Base-by-base conservation (phyloP, 208 protist genomes). In the Acanthamoeba culbertsoni region DNA sequence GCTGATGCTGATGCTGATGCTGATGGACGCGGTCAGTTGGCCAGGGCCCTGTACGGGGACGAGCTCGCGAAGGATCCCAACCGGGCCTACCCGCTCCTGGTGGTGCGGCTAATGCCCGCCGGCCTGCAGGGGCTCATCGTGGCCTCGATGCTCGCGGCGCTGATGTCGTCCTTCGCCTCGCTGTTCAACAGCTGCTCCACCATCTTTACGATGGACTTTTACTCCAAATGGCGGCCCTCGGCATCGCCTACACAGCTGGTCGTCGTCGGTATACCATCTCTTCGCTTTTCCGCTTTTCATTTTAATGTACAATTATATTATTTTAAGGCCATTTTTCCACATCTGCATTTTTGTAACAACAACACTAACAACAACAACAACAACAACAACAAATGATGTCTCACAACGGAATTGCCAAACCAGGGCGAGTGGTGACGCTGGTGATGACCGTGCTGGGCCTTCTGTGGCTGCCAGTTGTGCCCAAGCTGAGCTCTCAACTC, bases 131-230 rank as follows among this genome's bases (percentile, higher is more conserved):
- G 95, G 23, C 35, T 96, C 14, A 45, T 96, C 14, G 55, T 96
- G 6, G 51, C 95, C 2, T 86, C 94, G 2, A 95, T 96, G 68
- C 62, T 96, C 5, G 68, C 94, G 12, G 95, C 95, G 8, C 45
- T 95, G 26, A 96, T 96, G 95, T 94, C 86, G 28, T 96, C 94
- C 6, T 94, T 96, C 20, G 95, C 95, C 12, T 84, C 68, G 43
- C 55, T 96, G 2, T 95, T 96, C 79, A 94, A 96, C 73, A 93
- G 77, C 46, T 86, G 68, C 31, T 55, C 31, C 23, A 96, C 95
- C 28, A 79, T 96, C 31, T 93, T 96, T 57, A 96, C 95, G 31
- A 96, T 96, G 93, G 95, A 96, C 42, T 86, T 96, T 55, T 96
- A 96, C 62, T 55, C 62, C 37, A 73, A 92, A 23, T 63, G 40